Evolutionary conservation across 2,329 filamentous ascomycete genomes (phyloP).

Genomic region (Pseudogymnoascus sp.): DNA sequence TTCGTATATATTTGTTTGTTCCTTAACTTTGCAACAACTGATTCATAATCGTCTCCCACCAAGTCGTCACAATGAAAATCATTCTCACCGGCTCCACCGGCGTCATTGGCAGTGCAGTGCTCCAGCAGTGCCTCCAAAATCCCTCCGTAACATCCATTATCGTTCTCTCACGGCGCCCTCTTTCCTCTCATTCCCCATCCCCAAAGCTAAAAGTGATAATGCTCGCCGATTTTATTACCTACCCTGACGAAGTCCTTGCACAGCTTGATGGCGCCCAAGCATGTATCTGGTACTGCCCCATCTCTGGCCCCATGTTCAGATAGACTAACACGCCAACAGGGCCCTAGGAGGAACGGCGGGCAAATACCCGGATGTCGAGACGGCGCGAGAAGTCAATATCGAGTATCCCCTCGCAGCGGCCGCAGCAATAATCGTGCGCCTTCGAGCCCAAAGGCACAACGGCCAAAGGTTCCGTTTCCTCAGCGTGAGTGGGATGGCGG

Average conservation of each 20-base stretch:
- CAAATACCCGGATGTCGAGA: background rate
- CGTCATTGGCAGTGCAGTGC: constrained; percentile 45
- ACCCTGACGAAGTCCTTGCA: constrained; percentile 36
- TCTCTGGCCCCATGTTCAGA: background rate
- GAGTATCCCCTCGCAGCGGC: background rate
- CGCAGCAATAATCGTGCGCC: background rate
- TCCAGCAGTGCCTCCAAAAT: constrained; percentile 42
- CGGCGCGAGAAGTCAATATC: background rate
- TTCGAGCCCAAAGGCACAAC: background rate
- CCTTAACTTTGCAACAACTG: background rate
- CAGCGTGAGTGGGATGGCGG: background rate
- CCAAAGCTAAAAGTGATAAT: constrained; percentile 43
- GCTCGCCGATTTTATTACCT: constrained; percentile 43
- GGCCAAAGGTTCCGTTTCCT: background rate
- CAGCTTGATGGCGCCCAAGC: constrained; percentile 32
- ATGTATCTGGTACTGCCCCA: constrained; percentile 10
- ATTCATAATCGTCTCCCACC: background rate
- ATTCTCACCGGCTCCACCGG: constrained; percentile 53
- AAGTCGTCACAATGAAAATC: constrained; percentile 42
- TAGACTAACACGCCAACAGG: constrained; percentile 6
- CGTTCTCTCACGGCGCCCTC: constrained; percentile 40
- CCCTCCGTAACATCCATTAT: constrained; percentile 43
- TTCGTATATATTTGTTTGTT: background rate
- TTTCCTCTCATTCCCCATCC: constrained; percentile 34
- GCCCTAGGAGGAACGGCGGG: background rate